Evolutionary conservation across 495 filamentous ascomycete species (phyloP).

Genomic region (Penicillium bialowiezense): DNA sequence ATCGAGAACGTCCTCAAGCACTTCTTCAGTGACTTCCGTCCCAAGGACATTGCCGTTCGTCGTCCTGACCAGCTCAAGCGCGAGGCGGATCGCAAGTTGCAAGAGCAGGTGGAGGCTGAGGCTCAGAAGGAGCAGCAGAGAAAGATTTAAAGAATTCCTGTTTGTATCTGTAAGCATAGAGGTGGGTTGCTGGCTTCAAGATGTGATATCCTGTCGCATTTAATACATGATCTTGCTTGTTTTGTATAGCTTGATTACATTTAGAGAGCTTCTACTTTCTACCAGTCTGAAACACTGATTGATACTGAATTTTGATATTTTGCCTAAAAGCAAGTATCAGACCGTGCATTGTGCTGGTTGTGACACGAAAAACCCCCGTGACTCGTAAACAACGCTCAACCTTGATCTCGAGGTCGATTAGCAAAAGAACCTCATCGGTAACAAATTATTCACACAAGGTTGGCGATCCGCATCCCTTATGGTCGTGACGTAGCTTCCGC

Average conservation of each 20-base stretch:
- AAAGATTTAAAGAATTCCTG: constrained; percentile 27
- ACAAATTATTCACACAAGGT: too few relatives aligned
- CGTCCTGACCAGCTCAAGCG: constrained; percentile 82
- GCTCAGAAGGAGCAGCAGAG: constrained; percentile 49
- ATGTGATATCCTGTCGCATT: constrained; percentile 10
- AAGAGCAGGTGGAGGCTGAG: constrained; percentile 55
- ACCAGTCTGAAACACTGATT: too few relatives aligned
- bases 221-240: constrained; percentile 16
- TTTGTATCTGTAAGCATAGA: constrained; percentile 27
- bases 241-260: neutral
- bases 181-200: constrained; percentile 15
- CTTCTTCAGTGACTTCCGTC: constrained; percentile 86
- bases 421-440: too few relatives aligned
- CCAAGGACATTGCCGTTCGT: constrained; percentile 89
- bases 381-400: too few relatives aligned
- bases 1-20: constrained; percentile 86
- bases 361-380: too few relatives aligned
- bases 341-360: too few relatives aligned
- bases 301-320: too few relatives aligned
- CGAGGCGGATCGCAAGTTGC: constrained; percentile 64
- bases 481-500: too few relatives aligned
- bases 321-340: too few relatives aligned
- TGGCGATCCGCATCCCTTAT: too few relatives aligned
- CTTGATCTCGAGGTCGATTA: too few relatives aligned
- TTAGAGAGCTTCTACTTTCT: too few relatives aligned